A percentile compares a stretch with the other conserved stretches of the same genome.
These are phyloP conservation scores for Didymella pinodella DNA, from an alignment of 2,329 filamentous ascomycete genomes.

Conservation along the genomic window DNA sequence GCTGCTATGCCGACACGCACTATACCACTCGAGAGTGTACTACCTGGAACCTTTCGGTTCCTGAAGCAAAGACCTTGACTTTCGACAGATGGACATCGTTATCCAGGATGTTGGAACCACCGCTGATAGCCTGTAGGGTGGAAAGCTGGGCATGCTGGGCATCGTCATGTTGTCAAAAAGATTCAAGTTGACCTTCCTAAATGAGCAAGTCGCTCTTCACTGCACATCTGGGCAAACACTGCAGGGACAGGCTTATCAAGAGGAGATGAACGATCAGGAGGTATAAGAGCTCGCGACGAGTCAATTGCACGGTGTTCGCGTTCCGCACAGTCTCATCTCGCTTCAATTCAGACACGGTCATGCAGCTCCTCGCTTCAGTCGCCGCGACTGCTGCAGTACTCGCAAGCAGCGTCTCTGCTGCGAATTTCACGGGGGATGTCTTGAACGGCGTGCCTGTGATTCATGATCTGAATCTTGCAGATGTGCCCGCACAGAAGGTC, in stretches of 20 bases:
- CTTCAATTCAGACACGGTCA: conserved; percentile 10
- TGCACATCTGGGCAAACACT: conserved; percentile 1
- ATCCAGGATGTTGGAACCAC: conserved; percentile 10
- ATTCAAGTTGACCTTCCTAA: conserved; percentile 41
- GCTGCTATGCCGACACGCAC: neutral
- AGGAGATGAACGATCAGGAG: neutral
- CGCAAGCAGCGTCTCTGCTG: conserved; percentile 29
- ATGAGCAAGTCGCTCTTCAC: conserved; percentile 30
- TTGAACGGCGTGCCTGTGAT: conserved; percentile 45
- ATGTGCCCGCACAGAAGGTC: conserved; percentile 48
- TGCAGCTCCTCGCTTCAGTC: conserved; percentile 37
- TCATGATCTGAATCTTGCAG: conserved; percentile 45
- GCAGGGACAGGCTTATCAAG: conserved; percentile 28
- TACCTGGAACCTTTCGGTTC: neutral
- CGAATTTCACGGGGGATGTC: conserved; percentile 45
- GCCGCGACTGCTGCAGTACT: conserved; percentile 30
- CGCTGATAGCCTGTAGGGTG: conserved; percentile 21
- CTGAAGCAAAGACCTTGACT: neutral
- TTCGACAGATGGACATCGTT: conserved; percentile 6
- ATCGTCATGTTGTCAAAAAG: conserved; percentile 36
- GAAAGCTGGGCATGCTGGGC: conserved; percentile 33
- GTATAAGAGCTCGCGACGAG: conserved; percentile 14
- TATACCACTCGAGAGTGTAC: neutral
- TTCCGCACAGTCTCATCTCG: conserved; percentile 1
- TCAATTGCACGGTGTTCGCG: conserved; percentile 1